Conservation (phyloP, 257 asterid genomes). For the Nicotiana tomentosiformis region DNA sequence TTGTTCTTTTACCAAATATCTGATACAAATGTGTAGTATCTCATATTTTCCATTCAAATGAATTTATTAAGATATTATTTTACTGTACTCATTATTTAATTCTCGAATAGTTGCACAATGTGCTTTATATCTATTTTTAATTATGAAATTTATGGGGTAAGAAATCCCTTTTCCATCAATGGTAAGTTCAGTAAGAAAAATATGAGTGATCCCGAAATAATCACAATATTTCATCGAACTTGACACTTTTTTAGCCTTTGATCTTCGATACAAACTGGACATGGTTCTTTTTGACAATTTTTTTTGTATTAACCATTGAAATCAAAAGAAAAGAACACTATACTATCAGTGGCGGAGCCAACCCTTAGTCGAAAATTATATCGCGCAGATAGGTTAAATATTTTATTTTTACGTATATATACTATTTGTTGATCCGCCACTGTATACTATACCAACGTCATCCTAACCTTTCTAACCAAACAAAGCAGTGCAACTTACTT, state of each 20-base stretch:
- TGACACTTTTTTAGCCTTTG: background rate
- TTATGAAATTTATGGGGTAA: background rate
- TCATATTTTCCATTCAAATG: too few relatives aligned
- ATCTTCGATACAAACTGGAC: background rate
- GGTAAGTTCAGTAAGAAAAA: background rate
- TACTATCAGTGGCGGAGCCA: background rate
- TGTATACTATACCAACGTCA: background rate
- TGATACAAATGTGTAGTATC: too few relatives aligned
- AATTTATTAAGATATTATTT: too few relatives aligned
- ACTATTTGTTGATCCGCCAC: too few relatives aligned
- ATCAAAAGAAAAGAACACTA: background rate
- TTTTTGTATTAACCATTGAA: too few relatives aligned
- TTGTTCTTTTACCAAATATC: too few relatives aligned
- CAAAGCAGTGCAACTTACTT: background rate
- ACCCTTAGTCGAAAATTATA: too few relatives aligned
- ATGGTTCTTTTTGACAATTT: background rate
- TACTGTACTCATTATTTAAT: too few relatives aligned
- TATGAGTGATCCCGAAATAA: background rate
- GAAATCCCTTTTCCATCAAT: background rate
- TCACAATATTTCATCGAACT: background rate
- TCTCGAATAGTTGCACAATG: background rate
- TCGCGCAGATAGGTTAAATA: too few relatives aligned
- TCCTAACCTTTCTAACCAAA: background rate
- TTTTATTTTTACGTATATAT: too few relatives aligned
- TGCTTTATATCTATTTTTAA: background rate